phyloP scores from a whole-genome alignment of 345 rosid genomes.

The Capsella bursapastoris region DNA sequence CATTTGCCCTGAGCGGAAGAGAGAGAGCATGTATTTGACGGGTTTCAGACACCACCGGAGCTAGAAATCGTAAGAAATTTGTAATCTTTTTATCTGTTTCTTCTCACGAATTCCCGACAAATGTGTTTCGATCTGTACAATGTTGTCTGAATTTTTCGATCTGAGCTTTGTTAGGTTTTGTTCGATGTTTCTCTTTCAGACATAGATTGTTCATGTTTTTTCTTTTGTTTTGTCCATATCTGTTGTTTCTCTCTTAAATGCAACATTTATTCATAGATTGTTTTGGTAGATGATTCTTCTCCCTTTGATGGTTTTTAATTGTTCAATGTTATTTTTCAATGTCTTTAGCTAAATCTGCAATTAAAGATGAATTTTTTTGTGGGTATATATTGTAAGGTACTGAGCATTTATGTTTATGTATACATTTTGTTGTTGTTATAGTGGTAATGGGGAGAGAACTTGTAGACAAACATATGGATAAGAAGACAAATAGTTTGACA shows the following conservation, averaged over 20 bases:
- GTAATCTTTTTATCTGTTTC: neutral
- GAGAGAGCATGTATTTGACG: slow-evolving; percentile 36
- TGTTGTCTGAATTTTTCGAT: slow-evolving; percentile 22
- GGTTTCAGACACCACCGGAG: slow-evolving; percentile 21
- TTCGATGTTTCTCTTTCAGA: slow-evolving; percentile 4
- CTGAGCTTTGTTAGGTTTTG: slow-evolving; percentile 15
- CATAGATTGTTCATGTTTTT: neutral
- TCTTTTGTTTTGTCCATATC: slow-evolving; percentile 11
- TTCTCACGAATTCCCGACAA: neutral
- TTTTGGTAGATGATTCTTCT: neutral
- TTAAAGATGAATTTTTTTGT: neutral
- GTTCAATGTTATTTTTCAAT: neutral
- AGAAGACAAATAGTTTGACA: slow-evolving; percentile 53
- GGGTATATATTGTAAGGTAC: neutral
- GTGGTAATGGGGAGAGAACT: slow-evolving; percentile 76
- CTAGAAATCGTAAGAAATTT: slow-evolving; percentile 35
- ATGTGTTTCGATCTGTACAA: slow-evolving; percentile 31
- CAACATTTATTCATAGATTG: slow-evolving; percentile 12
- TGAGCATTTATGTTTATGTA: neutral
- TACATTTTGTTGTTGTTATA: slow-evolving; percentile 11
- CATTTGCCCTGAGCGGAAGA: slow-evolving; percentile 17
- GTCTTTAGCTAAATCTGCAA: neutral
- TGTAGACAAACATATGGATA: slow-evolving; percentile 62
- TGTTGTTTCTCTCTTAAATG: slow-evolving; percentile 27
- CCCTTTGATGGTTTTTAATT: neutral